Conservation (phyloP, 495 filamentous ascomycete genomes). For the Pseudotulostoma volvatum region DNA sequence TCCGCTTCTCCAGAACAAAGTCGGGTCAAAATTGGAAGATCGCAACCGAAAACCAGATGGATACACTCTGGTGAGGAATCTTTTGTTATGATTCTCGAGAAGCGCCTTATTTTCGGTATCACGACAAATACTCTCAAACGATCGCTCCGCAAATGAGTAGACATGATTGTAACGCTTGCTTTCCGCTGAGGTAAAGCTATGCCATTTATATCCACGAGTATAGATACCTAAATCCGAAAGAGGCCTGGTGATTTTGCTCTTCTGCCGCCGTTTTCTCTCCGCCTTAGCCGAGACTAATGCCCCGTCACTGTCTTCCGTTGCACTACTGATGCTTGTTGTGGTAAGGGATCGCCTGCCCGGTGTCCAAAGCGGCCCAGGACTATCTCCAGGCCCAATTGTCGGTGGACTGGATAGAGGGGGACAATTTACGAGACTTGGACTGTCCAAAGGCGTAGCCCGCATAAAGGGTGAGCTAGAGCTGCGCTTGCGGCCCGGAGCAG, state of each 20-base stretch:
- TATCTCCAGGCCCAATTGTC: constrained; percentile 27
- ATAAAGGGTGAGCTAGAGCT: constrained; percentile 65
- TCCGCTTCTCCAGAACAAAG: constrained; percentile 82
- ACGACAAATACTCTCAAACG: constrained; percentile 61
- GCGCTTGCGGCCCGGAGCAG: constrained; percentile 49
- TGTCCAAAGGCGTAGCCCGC: constrained; percentile 40
- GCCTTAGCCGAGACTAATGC: constrained; percentile 24
- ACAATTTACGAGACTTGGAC: constrained; percentile 30
- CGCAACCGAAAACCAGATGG: constrained; percentile 61
- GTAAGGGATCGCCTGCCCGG: constrained; percentile 36
- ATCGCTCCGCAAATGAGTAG: constrained; percentile 79
- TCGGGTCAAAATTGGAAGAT: constrained; percentile 85
- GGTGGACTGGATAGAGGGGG: constrained; percentile 42
- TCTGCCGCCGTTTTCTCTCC: constrained; percentile 42
- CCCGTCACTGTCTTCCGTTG: constrained; percentile 48
- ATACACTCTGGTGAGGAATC: constrained; percentile 85
- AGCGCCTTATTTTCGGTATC: constrained; percentile 50
- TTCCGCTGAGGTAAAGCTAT: constrained; percentile 54
- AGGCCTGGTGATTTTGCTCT: constrained; percentile 70
- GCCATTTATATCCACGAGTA: constrained; percentile 71
- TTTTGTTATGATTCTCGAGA: constrained; percentile 79
- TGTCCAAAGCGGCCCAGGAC: constrained; percentile 26
- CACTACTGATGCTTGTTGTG: constrained; percentile 40
- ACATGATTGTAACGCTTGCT: constrained; percentile 81
- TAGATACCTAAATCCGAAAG: constrained; percentile 83